Base-by-base conservation (phyloP, 345 rosid genomes). In the Physaria fendleri region DNA sequence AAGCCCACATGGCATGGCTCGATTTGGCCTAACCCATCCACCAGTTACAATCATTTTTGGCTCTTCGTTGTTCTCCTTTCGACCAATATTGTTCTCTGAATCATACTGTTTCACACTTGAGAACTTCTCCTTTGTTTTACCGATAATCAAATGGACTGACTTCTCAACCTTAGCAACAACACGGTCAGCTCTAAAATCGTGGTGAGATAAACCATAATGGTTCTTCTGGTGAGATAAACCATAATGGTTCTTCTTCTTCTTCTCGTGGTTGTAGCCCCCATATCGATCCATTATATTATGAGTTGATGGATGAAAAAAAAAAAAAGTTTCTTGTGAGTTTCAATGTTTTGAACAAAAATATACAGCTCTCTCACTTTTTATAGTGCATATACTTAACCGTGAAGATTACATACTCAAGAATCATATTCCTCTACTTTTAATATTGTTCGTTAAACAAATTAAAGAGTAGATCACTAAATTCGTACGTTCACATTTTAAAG, bases 1-100 rank as follows among this genome's bases (percentile, higher is more conserved):
- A 62, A 62, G 66, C 56, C 66, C 66, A 62, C 66, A 62, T 47
- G 27, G 66, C 66, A 62, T 47, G 27, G 66, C 66, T 35, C 57
- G 37, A 16, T 62, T 62, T 24, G 66, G 66, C 17, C 66, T 62
- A 13, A 62, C 57, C 66, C 66, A 62, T 38, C 66, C 66, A n/a
- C 66, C 66, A 27, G 14, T 2, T 9, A 3, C 17, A 7, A 62
- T 62, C 56, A 62, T 49, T 12, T 37, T 22, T 20, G 58, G 66
- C 2, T 12, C 13, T 18, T 62, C 66, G 7, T 49, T 62, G 13
- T 37, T 61, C 32, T 43, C 32, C 42, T 44, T 59, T 20, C 15
- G 8, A 30, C 22, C 9, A 8, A 44, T 2, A 41, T 59, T 43
- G 30, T 44, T 30, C 14, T 9, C 53, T 18, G 21, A 43, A 5